Conservation (phyloP, 225 moss, liverwort and hornwort genomes). For the Climacium dendroides region DNA sequence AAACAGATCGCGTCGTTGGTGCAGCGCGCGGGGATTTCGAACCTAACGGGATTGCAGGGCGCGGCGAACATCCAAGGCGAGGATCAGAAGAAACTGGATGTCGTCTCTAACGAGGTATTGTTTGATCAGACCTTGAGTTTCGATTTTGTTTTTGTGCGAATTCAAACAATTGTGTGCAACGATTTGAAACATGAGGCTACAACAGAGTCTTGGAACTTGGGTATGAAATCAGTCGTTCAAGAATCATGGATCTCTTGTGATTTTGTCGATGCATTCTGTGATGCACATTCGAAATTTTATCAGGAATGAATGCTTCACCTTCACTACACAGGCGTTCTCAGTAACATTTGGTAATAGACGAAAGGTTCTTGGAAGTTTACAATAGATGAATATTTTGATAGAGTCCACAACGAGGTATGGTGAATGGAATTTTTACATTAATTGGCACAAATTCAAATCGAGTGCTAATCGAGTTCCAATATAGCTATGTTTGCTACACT, state of each 20-base stretch:
- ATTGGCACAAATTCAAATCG: not conserved
- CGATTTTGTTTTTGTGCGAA: not conserved
- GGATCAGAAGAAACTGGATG: not conserved
- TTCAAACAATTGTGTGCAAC: not conserved
- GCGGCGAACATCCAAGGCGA: conserved; percentile 45
- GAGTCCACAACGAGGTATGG: not conserved
- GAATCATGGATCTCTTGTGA: not conserved
- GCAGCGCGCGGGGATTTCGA: conserved; percentile 51
- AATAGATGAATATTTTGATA: not conserved
- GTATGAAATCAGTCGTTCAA: no score
- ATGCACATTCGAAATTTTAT: not conserved
- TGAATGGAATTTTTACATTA: not conserved
- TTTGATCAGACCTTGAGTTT: no score
- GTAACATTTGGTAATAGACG: not conserved
- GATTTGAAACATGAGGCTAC: not conserved
- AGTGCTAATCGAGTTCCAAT: not conserved
- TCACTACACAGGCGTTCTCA: not conserved
- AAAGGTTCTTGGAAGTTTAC: not conserved
- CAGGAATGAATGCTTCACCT: not conserved
- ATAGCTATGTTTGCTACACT: not conserved
- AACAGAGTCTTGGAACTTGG: not conserved
- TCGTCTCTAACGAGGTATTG: not conserved
- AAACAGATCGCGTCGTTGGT: conserved; percentile 64
- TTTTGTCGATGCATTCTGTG: not conserved
- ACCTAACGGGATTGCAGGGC: conserved; percentile 39